These are phyloP conservation scores for Carallia pectinifolia DNA, from an alignment of 345 rosid species.

Conservation along the genomic window DNA sequence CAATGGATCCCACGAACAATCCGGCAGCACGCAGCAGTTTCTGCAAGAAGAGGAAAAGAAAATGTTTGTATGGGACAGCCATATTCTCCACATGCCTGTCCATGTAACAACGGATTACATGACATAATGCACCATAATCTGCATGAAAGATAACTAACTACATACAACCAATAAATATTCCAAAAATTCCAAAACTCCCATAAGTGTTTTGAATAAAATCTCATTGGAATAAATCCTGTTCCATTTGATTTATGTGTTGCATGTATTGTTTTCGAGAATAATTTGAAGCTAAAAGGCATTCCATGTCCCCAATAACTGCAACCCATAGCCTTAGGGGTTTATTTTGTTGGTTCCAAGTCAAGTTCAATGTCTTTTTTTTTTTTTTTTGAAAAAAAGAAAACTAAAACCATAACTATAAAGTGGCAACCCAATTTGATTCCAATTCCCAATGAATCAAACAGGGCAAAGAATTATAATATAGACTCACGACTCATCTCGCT, in stretches of 20 bases:
- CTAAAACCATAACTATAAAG: background rate
- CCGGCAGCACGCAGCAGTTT: slow-evolving; percentile 73
- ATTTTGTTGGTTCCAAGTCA: too few species aligned
- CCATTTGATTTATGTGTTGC: too few species aligned
- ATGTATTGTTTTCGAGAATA: too few species aligned
- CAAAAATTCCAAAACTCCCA: background rate
- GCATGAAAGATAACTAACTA: too few species aligned
- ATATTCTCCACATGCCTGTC: background rate
- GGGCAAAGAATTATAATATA: background rate
- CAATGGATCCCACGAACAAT: slow-evolving; percentile 68
- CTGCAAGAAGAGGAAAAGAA: slow-evolving; percentile 34
- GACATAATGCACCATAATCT: too few species aligned
- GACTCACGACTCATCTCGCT: background rate
- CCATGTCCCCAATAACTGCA: too few species aligned
- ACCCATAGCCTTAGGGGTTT: too few species aligned
- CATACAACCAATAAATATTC: background rate
- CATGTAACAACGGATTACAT: too few species aligned
- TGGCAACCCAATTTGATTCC: background rate
- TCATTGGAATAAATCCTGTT: too few species aligned
- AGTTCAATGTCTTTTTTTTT: background rate
- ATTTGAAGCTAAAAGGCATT: too few species aligned
- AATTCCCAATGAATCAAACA: background rate
- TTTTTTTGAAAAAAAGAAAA: background rate
- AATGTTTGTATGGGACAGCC: background rate
- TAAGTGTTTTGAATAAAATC: background rate